phyloP scores from a whole-genome alignment of 352 stramenopile species.

The Elongisporangium anandrum region DNA sequence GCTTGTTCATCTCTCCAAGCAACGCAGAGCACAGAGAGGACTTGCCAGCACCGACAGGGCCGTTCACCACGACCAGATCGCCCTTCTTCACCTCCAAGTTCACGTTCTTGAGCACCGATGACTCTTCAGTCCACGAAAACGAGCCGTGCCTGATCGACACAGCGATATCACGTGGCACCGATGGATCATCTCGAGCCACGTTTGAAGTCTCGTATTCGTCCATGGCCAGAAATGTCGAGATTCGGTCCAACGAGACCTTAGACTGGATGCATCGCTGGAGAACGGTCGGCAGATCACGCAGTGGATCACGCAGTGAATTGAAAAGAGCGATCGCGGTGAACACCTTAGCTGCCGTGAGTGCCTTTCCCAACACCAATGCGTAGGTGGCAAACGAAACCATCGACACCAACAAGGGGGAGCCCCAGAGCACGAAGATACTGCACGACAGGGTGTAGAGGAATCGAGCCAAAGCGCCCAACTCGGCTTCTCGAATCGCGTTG shows the following conservation, averaged over 20 bases:
- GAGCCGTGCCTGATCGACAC: conserved; percentile 22
- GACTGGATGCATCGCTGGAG: conserved; percentile 40
- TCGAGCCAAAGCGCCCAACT: conserved; percentile 79
- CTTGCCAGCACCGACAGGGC: conserved; percentile 45
- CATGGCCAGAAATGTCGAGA: conserved; percentile 26
- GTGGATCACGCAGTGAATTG: conserved; percentile 30
- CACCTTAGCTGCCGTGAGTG: conserved; percentile 42
- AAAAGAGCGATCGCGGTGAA: conserved; percentile 55
- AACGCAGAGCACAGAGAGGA: conserved; percentile 48
- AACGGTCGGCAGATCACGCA: conserved; percentile 26
- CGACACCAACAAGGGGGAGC: conserved; percentile 36
- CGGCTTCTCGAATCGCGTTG: conserved; percentile 49
- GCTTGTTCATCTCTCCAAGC: conserved; percentile 84
- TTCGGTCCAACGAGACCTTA: conserved; percentile 26
- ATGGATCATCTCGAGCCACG: conserved; percentile 8
- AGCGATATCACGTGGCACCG: background rate
- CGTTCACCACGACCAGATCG: conserved; percentile 50
- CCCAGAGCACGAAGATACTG: conserved; percentile 54
- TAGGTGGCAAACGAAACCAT: conserved; percentile 46
- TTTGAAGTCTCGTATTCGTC: conserved; percentile 20
- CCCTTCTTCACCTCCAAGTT: conserved; percentile 34
- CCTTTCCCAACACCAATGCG: conserved; percentile 25
- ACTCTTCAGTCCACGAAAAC: conserved; percentile 29
- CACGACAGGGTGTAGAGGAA: conserved; percentile 58
- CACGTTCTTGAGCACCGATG: conserved; percentile 23